Conservation (phyloP, 176 grass and related monocot genomes). For the Juncus inflexus region DNA sequence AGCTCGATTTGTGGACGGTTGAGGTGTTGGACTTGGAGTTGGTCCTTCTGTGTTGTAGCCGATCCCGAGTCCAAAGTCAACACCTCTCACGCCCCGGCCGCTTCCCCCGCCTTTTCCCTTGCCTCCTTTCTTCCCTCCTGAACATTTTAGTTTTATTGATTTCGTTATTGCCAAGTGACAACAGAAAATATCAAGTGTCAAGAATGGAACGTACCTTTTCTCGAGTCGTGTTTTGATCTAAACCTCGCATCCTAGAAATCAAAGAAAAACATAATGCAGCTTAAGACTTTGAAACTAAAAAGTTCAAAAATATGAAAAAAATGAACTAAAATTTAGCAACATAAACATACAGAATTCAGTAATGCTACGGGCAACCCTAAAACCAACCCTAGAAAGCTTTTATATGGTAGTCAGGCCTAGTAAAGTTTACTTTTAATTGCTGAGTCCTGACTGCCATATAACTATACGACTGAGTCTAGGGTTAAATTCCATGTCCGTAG, state of each 20-base stretch:
- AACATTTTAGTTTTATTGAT: conserved; percentile 26
- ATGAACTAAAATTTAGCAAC: background rate
- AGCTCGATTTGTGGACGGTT: conserved; percentile 52
- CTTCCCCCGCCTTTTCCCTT: conserved; percentile 59
- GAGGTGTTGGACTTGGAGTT: conserved; percentile 31
- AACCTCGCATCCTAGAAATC: conserved; percentile 86
- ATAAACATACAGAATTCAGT: background rate
- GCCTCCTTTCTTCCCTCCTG: conserved; percentile 79
- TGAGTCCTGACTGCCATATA: too few relatives aligned
- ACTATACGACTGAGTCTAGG: too few relatives aligned
- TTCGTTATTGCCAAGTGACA: too few relatives aligned
- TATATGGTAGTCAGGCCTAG: too few relatives aligned
- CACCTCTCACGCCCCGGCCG: conserved; percentile 82
- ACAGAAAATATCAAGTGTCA: too few relatives aligned
- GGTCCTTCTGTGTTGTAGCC: conserved; percentile 66
- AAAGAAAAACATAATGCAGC: conserved; percentile 19
- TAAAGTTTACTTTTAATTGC: too few relatives aligned
- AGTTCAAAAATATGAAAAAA: background rate
- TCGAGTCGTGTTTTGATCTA: conserved; percentile 78
- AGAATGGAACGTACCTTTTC: conserved; percentile 52
- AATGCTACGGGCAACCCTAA: background rate
- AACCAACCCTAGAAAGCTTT: too few relatives aligned
- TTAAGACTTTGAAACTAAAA: background rate
- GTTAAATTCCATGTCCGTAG: too few relatives aligned
- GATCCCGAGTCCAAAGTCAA: conserved; percentile 94